These are phyloP conservation scores for Nemania sp. DNA, from an alignment of 2,329 filamentous ascomycete species.

Conservation along the genomic window DNA sequence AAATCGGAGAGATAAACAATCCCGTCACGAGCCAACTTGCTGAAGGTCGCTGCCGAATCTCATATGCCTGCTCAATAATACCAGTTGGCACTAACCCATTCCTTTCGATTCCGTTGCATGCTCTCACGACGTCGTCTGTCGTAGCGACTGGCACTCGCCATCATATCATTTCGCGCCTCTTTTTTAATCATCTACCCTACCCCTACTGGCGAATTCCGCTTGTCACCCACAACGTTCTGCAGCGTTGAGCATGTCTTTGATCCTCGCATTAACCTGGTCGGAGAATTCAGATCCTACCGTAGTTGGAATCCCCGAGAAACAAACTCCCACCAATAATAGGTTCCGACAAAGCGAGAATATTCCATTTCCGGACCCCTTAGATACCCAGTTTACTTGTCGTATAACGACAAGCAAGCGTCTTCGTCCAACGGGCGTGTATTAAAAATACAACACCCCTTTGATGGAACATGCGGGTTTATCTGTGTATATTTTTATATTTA, in stretches of 20 bases:
- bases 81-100: conserved; percentile 1
- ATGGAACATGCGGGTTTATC: neutral
- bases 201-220: conserved; percentile 17
- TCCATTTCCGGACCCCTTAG: conserved; percentile 25
- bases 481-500: neutral
- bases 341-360: conserved; percentile 22
- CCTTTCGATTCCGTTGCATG: conserved; percentile 3
- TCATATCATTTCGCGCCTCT: conserved; percentile 1
- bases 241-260: conserved; percentile 15
- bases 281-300: conserved; percentile 35
- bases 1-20: conserved; percentile 20
- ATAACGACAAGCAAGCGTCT: conserved; percentile 1
- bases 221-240: conserved; percentile 12
- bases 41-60: conserved; percentile 21
- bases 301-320: conserved; percentile 19
- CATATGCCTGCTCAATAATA: conserved; percentile 6
- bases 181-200: neutral
- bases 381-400: conserved; percentile 11
- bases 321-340: conserved; percentile 36
- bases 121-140: neutral
- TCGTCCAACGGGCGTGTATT: conserved; percentile 16
- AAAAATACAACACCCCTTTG: conserved; percentile 9
- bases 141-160: neutral
- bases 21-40: conserved; percentile 24
- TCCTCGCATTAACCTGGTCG: conserved; percentile 35